Conservation (phyloP, 768 basidiomycete species). For the Trametes punicea region DNA sequence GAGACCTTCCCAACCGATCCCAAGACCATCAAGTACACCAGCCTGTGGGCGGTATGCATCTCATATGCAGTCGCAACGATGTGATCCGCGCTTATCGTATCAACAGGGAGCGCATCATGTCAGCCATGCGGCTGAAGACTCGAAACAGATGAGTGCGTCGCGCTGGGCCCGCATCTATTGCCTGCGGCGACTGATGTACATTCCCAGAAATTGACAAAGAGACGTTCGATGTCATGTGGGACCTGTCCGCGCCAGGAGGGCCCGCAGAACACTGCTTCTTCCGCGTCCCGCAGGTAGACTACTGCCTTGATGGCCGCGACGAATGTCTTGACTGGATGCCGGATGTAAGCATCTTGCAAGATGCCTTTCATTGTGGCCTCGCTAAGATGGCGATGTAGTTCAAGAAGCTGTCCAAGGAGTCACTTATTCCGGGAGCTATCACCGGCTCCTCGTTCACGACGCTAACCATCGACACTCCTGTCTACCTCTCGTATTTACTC, state of each 20-base stretch:
- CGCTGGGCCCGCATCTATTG: not conserved
- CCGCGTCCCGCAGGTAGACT: conserved; percentile 61
- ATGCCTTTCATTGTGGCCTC: not conserved
- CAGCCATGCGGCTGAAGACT: conserved; percentile 49
- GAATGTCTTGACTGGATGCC: conserved; percentile 32
- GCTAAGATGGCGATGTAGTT: conserved; percentile 36
- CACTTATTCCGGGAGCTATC: conserved; percentile 40
- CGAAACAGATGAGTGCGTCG: conserved; percentile 49
- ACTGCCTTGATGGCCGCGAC: conserved; percentile 42
- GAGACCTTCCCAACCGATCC: conserved; percentile 71
- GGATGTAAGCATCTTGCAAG: conserved; percentile 28
- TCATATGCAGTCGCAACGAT: not conserved
- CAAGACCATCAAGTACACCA: conserved; percentile 72
- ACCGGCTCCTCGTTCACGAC: conserved; percentile 62
- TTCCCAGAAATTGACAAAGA: conserved; percentile 60
- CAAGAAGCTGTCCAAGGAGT: conserved; percentile 37
- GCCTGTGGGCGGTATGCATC: conserved; percentile 81
- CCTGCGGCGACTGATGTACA: not conserved
- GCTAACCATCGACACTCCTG: conserved; percentile 61
- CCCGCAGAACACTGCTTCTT: conserved; percentile 61
- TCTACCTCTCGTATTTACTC: conserved; percentile 63
- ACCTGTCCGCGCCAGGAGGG: conserved; percentile 57
- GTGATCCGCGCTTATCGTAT: not conserved
- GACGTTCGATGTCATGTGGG: conserved; percentile 76
- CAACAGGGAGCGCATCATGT: conserved; percentile 81